Conservation (phyloP, 805 yeast genomes). For the Ogataea philodendri region DNA sequence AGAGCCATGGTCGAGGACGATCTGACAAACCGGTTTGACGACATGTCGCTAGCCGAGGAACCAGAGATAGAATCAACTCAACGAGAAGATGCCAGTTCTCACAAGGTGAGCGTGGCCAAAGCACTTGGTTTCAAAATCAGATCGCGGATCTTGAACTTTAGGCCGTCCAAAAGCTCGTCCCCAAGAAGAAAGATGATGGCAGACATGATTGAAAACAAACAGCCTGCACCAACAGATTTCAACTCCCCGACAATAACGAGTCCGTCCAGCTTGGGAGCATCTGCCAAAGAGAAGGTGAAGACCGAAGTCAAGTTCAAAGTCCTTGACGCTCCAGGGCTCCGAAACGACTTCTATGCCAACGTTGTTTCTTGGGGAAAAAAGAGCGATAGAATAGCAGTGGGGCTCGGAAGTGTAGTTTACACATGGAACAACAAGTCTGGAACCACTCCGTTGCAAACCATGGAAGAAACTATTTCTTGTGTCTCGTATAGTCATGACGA, state of each 20-base stretch:
- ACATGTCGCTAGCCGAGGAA: constrained; percentile 9
- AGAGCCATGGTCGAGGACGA: constrained; percentile 14
- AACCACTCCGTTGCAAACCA: constrained; percentile 42
- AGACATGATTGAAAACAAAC: constrained; percentile 15
- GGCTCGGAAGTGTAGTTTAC: constrained; percentile 56
- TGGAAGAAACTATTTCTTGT: constrained; percentile 50
- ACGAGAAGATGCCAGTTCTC: constrained; percentile 20
- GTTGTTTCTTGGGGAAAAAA: constrained; percentile 66
- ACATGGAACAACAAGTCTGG: constrained; percentile 59
- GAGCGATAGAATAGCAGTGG: constrained; percentile 59
- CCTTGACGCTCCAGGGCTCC: constrained; percentile 65
- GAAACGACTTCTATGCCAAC: constrained; percentile 78
- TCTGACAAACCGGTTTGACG: constrained; percentile 12
- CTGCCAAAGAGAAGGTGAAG: constrained; percentile 29
- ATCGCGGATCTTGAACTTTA: constrained; percentile 41
- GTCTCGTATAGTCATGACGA: constrained; percentile 53
- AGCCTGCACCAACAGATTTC: constrained; percentile 13
- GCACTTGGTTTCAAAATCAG: constrained; percentile 46
- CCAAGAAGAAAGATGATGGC: constrained; percentile 9
- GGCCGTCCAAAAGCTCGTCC: constrained; percentile 22
- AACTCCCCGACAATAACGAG: constrained; percentile 13
- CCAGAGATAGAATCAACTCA: constrained; percentile 6
- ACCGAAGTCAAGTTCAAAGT: constrained; percentile 48
- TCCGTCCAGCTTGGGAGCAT: constrained; percentile 10
- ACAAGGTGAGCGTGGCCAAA: constrained; percentile 44